Base-by-base conservation (phyloP, 2,329 filamentous ascomycete genomes). In the Metarhizium guizhouense region DNA sequence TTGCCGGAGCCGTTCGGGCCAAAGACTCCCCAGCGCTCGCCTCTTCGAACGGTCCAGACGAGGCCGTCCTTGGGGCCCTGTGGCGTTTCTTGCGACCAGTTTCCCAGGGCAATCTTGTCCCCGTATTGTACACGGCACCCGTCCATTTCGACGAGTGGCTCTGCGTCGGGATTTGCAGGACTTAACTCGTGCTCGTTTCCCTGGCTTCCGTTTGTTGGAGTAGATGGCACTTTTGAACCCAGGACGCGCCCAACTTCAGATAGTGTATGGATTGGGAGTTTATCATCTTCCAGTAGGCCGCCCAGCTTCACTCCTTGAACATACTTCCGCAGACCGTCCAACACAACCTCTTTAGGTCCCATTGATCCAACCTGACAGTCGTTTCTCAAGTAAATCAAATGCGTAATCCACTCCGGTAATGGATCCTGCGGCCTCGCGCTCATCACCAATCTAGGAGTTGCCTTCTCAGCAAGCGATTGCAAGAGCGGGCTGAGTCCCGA, bases 1-100 rank as follows among this genome's bases (percentile, higher is more conserved):
- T 99, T 99, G 18, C 94, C 94, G 0, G 90, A 96, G 13, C 88
- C 94, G 63, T 99, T 97, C 36, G 92, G 87, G 0, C 94, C 94
- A 65, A 99, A 94, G 18, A 97, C 82, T 3, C 89, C 93, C 88
- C 91, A 96, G 59, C 92, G 84, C 67, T 96, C 85, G 29, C 93
- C 92, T 53, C 87, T 82, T 43, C 84, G 82, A 29, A 97, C 85
- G 0, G 81, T 88, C 90, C 94, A 96, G 66, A 86, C 80, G 6
- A 97, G 75, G 0, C 93, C 93, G 1, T 80, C 69, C 18, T 71
- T 61, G 50, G 74, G 63, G 0, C 80, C 80, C 3, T 80, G 62
- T 13, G 79, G 67, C 2, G 65, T 70, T n/a, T 77, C 64, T 68
- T 90, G 82, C 14, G 76, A 74, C 91, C 91, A 96, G 67, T 88